Evolutionary conservation across 352 stramenopile species (phyloP).

Genomic region (Globisporangium yorkense): DNA sequence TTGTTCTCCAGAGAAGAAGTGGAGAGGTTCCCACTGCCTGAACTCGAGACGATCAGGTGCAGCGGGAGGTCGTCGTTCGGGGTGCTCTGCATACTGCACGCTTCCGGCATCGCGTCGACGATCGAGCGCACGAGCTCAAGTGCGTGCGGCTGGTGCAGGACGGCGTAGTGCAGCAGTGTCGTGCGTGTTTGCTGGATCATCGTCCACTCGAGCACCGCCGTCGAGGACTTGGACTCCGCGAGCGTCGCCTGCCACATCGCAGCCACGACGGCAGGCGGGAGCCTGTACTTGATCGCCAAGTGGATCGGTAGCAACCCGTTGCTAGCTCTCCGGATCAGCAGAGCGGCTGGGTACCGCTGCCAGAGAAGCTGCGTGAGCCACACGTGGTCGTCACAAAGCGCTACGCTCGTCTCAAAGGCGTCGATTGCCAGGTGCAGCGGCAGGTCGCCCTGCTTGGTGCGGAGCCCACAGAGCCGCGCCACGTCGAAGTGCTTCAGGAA

Average conservation of each 20-base stretch:
- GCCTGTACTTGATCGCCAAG: conserved; percentile 35
- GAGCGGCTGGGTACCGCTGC: conserved; percentile 13
- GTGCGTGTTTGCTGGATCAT: conserved; percentile 30
- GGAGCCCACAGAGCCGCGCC: conserved; percentile 18
- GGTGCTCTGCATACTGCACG: conserved; percentile 18
- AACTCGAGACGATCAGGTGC: conserved; percentile 33
- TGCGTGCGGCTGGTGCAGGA: conserved; percentile 34
- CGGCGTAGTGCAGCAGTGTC: conserved; percentile 53
- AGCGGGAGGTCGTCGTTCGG: conserved; percentile 38
- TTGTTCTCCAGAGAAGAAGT: too few relatives aligned
- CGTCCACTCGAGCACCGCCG: conserved; percentile 10
- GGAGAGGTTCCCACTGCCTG: not conserved
- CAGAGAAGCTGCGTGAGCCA: conserved; percentile 25
- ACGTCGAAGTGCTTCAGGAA: conserved; percentile 32
- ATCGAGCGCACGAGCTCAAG: conserved; percentile 26
- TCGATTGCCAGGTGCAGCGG: conserved; percentile 49
- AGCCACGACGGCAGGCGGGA: conserved; percentile 15
- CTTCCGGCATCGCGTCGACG: conserved; percentile 21
- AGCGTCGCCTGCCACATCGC: conserved; percentile 19
- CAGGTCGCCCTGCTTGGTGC: conserved; percentile 37
- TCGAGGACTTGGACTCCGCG: not conserved
- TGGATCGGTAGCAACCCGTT: conserved; percentile 33
- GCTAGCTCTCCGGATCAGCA: conserved; percentile 16
- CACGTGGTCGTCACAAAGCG: not conserved
- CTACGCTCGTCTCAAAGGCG: conserved; percentile 14